A percentile compares a stretch with the other conserved stretches of the same genome.
Conservation (phyloP, 2,329 filamentous ascomycete species). For the Balansia obtecta region DNA sequence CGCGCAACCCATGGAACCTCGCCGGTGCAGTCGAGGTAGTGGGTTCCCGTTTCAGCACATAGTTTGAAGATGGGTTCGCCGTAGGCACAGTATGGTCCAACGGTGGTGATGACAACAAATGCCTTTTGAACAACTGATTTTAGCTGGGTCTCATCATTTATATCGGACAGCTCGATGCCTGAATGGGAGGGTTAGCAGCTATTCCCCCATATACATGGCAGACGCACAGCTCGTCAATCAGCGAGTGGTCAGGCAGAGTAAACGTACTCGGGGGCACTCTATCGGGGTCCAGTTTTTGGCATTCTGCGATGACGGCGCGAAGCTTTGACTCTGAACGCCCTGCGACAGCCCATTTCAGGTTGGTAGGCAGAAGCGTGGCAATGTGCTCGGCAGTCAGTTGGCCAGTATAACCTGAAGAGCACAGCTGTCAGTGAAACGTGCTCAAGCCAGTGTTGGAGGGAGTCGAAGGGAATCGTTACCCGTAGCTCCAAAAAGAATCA, state of each 20-base stretch:
- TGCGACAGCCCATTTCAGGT: conserved; percentile 78
- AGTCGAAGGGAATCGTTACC: conserved; percentile 24
- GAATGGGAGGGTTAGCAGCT: conserved; percentile 1
- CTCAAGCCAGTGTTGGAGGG: conserved; percentile 4
- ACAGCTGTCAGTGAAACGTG: not conserved
- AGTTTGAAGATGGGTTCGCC: conserved; percentile 49
- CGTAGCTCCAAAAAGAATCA: conserved; percentile 45
- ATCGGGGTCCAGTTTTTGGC: conserved; percentile 55
- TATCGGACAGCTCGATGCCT: conserved; percentile 40
- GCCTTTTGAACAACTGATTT: conserved; percentile 41
- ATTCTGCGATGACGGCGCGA: conserved; percentile 50
- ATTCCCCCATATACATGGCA: not conserved
- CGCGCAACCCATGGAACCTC: conserved; percentile 44
- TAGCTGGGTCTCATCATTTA: conserved; percentile 34
- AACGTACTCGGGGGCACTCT: conserved; percentile 54
- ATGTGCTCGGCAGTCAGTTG: conserved; percentile 67
- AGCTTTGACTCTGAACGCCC: conserved; percentile 73
- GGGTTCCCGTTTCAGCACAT: conserved; percentile 49
- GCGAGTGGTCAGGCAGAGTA: not conserved
- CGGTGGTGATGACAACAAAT: conserved; percentile 42
- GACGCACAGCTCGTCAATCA: not conserved
- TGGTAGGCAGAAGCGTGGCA: conserved; percentile 53
- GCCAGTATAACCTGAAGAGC: conserved; percentile 62
- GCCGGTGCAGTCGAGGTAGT: conserved; percentile 52
- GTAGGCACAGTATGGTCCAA: conserved; percentile 45